Evolutionary conservation across 345 rosid species (phyloP).

Genomic region (Eucalyptus curtisii): DNA sequence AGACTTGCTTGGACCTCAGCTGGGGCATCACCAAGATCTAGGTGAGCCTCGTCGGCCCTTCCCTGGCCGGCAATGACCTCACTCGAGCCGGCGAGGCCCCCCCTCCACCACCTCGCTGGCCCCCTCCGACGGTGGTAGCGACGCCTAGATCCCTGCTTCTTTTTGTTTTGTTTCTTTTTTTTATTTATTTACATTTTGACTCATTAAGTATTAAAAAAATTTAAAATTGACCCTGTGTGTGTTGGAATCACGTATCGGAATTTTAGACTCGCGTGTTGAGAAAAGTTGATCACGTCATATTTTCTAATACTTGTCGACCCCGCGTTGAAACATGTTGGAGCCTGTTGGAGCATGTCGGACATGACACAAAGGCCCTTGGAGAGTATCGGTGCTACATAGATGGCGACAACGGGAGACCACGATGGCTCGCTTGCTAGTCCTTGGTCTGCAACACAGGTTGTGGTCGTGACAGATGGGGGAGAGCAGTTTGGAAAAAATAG

Average conservation of each 20-base stretch:
- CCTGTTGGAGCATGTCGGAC: fast-evolving
- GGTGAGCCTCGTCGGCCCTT: fast-evolving
- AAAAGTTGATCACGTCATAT: fast-evolving
- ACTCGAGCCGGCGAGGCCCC: fast-evolving
- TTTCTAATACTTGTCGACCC: fast-evolving
- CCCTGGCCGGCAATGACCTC: fast-evolving
- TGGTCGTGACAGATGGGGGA: not conserved
- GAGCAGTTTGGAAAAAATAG: not conserved
- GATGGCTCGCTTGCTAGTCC: not conserved
- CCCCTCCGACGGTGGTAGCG: fast-evolving
- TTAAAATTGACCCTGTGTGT: fast-evolving
- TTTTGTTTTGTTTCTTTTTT: too few species aligned
- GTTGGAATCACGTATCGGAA: fast-evolving
- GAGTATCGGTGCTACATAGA: fast-evolving
- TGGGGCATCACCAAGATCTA: too few species aligned
- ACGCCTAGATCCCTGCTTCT: fast-evolving
- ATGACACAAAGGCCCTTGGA: fast-evolving
- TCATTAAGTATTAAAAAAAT: fast-evolving
- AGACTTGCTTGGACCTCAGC: fast-evolving
- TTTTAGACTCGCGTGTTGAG: fast-evolving
- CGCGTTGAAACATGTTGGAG: fast-evolving
- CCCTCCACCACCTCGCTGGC: fast-evolving
- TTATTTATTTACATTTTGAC: too few species aligned
- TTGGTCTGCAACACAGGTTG: not conserved
- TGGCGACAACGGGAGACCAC: not conserved